phyloP scores from a whole-genome alignment of 2,329 filamentous ascomycete genomes.

The Lachnellula willkommii region DNA sequence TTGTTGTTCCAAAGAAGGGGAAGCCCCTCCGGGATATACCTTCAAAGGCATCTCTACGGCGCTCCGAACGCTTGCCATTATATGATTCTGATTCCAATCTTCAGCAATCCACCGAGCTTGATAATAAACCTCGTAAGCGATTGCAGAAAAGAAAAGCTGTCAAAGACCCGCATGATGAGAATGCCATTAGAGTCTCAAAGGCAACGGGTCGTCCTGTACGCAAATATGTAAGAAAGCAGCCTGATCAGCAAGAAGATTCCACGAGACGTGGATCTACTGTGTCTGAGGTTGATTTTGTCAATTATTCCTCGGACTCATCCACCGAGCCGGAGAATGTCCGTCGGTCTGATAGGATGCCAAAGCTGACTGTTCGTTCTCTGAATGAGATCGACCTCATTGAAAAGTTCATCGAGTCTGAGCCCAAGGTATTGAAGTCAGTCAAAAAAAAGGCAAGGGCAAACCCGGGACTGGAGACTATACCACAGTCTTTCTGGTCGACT shows the following conservation, averaged over 20 bases:
- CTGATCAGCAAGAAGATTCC: neutral
- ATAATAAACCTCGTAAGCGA: no score
- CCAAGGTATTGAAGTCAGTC: constrained; percentile 13
- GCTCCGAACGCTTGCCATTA: neutral
- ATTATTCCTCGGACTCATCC: neutral
- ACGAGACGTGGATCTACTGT: neutral
- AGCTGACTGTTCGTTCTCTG: neutral
- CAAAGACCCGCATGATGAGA: no score
- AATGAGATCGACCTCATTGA: constrained; percentile 8
- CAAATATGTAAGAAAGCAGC: neutral
- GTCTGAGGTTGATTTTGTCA: neutral
- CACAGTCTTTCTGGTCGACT: constrained; percentile 8
- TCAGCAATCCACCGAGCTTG: no score
- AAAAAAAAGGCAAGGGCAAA: constrained; percentile 13
- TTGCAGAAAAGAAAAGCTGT: no score
- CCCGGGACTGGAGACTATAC: constrained; percentile 26
- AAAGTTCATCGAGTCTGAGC: constrained; percentile 4
- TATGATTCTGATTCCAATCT: no score
- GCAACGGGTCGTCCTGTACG: constrained; percentile 6
- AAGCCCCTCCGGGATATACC: constrained; percentile 15
- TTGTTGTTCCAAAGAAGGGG: constrained; percentile 16
- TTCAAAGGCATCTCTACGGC: constrained; percentile 13
- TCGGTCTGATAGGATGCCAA: neutral
- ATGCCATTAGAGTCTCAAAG: constrained; percentile 1
- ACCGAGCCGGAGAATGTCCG: neutral